phyloP scores from a whole-genome alignment of 2,329 filamentous ascomycete species.

The Ceratocystis alfenasii region DNA sequence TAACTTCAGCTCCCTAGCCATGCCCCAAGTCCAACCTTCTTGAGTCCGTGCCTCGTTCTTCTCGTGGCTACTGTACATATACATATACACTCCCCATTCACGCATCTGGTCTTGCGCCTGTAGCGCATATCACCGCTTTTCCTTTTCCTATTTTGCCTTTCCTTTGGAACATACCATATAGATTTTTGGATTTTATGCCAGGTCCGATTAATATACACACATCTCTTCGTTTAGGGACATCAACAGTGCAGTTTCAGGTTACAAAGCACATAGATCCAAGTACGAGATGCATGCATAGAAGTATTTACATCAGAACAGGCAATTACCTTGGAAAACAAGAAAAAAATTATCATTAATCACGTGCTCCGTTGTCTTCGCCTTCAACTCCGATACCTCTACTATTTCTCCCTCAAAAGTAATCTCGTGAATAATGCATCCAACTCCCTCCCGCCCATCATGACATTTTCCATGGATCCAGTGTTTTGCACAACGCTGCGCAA shows the following conservation, averaged over 20 bases:
- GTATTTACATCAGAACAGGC: neutral
- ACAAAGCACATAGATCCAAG: neutral
- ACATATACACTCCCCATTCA: neutral
- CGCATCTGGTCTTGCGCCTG: neutral
- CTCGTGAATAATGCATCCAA: neutral
- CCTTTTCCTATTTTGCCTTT: neutral
- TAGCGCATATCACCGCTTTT: neutral
- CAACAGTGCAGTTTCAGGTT: neutral
- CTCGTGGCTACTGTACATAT: constrained; percentile 1
- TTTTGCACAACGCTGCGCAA: constrained; percentile 33
- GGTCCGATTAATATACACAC: neutral
- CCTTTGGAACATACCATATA: constrained; percentile 1
- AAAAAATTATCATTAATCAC: neutral
- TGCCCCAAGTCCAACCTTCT: neutral
- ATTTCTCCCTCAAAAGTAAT: neutral
- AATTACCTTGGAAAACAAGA: neutral
- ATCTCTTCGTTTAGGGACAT: neutral
- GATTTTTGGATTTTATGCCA: constrained; percentile 10
- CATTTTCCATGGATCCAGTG: constrained; percentile 24
- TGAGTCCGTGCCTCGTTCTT: neutral
- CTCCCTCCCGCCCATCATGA: neutral
- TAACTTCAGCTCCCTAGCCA: neutral
- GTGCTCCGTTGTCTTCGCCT: neutral
- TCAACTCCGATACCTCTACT: neutral
- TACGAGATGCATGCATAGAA: neutral